A percentile compares a stretch with the other conserved stretches of the same genome.
Evolutionary conservation across 1,284 basidiomycete species (phyloP).

Genomic region (Sphagnurus paluster): DNA sequence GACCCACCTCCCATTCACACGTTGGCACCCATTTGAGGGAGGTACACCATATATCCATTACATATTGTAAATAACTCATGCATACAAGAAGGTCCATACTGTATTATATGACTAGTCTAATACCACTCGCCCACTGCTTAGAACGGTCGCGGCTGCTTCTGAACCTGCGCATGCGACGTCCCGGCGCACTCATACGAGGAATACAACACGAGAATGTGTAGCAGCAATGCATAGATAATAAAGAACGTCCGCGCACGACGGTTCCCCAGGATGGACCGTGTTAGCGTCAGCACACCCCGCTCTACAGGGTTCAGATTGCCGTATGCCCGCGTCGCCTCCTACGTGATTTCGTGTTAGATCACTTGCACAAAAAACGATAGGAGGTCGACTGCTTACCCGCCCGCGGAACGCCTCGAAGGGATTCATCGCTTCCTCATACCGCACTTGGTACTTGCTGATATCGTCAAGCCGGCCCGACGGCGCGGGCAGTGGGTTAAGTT

Average conservation of each 20-base stretch:
- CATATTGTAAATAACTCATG: slow-evolving; percentile 20
- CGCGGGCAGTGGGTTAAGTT: slow-evolving; percentile 67
- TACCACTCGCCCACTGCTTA: slow-evolving; percentile 3
- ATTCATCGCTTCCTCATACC: slow-evolving; percentile 96
- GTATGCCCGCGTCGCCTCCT: slow-evolving; percentile 93
- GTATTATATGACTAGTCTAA: slow-evolving; percentile 30
- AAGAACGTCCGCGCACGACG: slow-evolving; percentile 82
- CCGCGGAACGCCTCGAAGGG: slow-evolving; percentile 97
- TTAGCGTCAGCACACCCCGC: slow-evolving; percentile 83
- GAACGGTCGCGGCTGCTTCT: slow-evolving; percentile 46
- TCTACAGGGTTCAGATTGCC: slow-evolving; percentile 92
- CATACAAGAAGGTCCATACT: slow-evolving; percentile 24
- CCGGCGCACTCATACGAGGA: slow-evolving; percentile 72
- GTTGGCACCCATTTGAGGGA: slow-evolving; percentile 14
- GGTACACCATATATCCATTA: slow-evolving; percentile 21
- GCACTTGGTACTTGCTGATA: slow-evolving; percentile 84
- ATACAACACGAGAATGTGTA: slow-evolving; percentile 81
- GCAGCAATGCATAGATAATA: slow-evolving; percentile 75
- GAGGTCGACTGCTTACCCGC: slow-evolving; percentile 58
- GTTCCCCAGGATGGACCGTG: slow-evolving; percentile 85
- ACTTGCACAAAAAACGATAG: not conserved
- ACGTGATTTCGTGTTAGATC: slow-evolving; percentile 11
- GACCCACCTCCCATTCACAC: slow-evolving; percentile 6
- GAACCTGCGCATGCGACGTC: slow-evolving; percentile 46
- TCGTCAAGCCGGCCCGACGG: slow-evolving; percentile 57